phyloP scores from a whole-genome alignment of 345 rosid genomes.

The Clausena lansium region DNA sequence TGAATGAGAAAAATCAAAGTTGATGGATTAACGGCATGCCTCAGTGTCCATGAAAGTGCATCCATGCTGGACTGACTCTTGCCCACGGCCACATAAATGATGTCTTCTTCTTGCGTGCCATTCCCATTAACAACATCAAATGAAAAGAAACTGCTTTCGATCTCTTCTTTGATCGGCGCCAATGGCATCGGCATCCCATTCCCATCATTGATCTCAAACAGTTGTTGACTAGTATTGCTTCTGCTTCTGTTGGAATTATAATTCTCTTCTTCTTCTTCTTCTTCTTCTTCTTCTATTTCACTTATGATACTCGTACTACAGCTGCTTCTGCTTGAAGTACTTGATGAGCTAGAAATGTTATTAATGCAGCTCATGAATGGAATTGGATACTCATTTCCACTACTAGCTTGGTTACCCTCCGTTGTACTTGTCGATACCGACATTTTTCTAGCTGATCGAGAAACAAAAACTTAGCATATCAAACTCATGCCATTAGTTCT shows the following conservation, averaged over 20 bases:
- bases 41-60: conserved; percentile 72
- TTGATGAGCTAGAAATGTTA: too few relatives aligned
- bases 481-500: too few relatives aligned
- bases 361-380: too few relatives aligned
- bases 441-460: background rate
- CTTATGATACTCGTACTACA: background rate
- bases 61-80: conserved; percentile 76
- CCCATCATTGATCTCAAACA: conserved; percentile 31
- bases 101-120: conserved; percentile 22
- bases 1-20: conserved; percentile 53
- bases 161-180: conserved; percentile 34
- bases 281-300: conserved; percentile 27
- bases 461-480: too few relatives aligned
- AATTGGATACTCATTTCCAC: background rate
- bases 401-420: background rate
- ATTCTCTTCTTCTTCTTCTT: too few relatives aligned
- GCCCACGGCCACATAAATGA: conserved; percentile 73
- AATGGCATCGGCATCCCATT: background rate
- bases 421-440: background rate
- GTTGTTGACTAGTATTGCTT: too few relatives aligned
- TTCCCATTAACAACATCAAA: conserved; percentile 22
- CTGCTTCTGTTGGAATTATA: too few relatives aligned
- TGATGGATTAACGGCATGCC: conserved; percentile 33
- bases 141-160: conserved; percentile 43
- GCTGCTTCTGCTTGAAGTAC: too few relatives aligned